A percentile compares a stretch with the other conserved stretches of the same genome.
phyloP scores from a whole-genome alignment of 2,329 filamentous ascomycete species.

The Pseudogymnoascus sp. region DNA sequence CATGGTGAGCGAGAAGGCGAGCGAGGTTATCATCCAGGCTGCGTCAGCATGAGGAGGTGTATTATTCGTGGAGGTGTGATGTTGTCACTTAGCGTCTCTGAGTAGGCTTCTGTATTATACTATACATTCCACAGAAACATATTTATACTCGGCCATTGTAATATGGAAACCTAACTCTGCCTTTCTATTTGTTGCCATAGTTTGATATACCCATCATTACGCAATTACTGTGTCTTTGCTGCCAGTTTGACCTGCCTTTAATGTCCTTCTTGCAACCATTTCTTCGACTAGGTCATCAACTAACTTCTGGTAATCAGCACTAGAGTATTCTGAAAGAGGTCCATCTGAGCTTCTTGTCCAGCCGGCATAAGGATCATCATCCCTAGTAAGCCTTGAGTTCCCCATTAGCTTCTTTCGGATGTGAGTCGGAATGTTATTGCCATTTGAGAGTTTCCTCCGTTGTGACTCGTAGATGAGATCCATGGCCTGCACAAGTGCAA shows the following conservation, averaged over 20 bases:
- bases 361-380: constrained; percentile 11
- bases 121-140: constrained; percentile 2
- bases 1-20: constrained; percentile 53
- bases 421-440: constrained; percentile 16
- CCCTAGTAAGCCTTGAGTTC: constrained; percentile 9
- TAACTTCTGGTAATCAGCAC: constrained; percentile 12
- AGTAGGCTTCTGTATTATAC: background rate
- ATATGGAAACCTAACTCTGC: background rate
- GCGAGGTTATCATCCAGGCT: constrained; percentile 40
- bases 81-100: background rate
- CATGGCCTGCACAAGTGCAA: constrained; percentile 16
- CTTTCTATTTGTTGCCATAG: background rate
- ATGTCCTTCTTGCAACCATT: constrained; percentile 11
- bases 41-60: background rate
- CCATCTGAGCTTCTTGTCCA: constrained; percentile 15
- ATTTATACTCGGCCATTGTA: background rate
- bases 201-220: background rate
- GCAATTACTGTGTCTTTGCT: background rate
- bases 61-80: background rate
- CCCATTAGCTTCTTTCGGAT: constrained; percentile 16
- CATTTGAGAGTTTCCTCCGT: constrained; percentile 12
- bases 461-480: constrained; percentile 19
- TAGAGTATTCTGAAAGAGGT: constrained; percentile 12
- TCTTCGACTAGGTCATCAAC: constrained; percentile 12
- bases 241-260: background rate